These are phyloP conservation scores for Yamadazyma oceani DNA, from an alignment of 1,139 yeast genomes.

Conservation along the genomic window DNA sequence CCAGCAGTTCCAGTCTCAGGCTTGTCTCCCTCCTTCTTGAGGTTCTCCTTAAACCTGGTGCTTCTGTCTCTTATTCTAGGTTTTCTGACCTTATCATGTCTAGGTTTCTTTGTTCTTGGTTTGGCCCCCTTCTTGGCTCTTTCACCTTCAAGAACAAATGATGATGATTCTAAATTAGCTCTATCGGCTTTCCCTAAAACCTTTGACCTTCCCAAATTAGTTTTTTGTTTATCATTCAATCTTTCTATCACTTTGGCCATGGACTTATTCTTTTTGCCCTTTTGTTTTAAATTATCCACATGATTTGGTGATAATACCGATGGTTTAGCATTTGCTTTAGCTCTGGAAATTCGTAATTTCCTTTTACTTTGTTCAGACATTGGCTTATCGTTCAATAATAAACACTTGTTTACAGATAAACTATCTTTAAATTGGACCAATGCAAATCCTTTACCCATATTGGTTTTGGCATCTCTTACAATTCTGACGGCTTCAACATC, in stretches of 20 bases:
- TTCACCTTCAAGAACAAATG: constrained; percentile 31
- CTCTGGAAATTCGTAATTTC: constrained; percentile 76
- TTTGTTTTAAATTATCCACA: constrained; percentile 34
- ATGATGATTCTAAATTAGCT: constrained; percentile 53
- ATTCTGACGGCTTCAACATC: constrained; percentile 85
- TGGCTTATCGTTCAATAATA: constrained; percentile 72
- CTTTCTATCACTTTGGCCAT: constrained; percentile 15
- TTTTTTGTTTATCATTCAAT: constrained; percentile 64
- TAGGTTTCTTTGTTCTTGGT: constrained; percentile 39
- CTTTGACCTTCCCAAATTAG: constrained; percentile 78
- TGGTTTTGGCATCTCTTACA: constrained; percentile 88
- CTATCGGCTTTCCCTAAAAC: constrained; percentile 80
- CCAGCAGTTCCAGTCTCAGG: background rate
- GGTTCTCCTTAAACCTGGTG: constrained; percentile 52
- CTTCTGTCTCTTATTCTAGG: constrained; percentile 70
- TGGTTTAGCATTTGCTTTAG: constrained; percentile 58
- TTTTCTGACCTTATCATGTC: constrained; percentile 46
- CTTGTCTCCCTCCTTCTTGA: constrained; percentile 1
- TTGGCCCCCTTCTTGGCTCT: constrained; percentile 75
- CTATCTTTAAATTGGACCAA: constrained; percentile 89
- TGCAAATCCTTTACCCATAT: constrained; percentile 96
- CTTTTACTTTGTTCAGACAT: constrained; percentile 53
- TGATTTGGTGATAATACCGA: constrained; percentile 48
- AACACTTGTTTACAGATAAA: constrained; percentile 77
- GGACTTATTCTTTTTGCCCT: constrained; percentile 22